These are phyloP conservation scores for Phtheirospermum japonicum DNA, from an alignment of 257 asterid genomes.

Conservation along the genomic window DNA sequence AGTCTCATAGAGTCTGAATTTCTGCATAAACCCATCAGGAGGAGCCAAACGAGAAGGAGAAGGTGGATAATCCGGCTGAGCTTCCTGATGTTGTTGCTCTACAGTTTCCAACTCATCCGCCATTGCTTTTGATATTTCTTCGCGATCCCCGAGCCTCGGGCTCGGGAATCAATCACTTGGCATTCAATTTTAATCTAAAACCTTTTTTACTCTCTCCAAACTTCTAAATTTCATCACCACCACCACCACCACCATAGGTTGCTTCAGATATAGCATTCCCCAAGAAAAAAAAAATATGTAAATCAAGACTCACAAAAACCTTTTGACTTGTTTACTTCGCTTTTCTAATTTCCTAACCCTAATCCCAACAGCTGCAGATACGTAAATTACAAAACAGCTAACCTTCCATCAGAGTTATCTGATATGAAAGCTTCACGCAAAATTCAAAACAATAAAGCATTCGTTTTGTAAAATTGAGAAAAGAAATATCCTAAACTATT, in stretches of 20 bases:
- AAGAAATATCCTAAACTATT: not conserved
- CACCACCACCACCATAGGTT: slow-evolving; percentile 41
- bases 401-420: not conserved
- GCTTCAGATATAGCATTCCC: slow-evolving; percentile 63
- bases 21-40: slow-evolving; percentile 70
- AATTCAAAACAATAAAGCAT: not conserved
- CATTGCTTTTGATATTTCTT: slow-evolving; percentile 37
- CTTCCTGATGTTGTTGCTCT: slow-evolving; percentile 37
- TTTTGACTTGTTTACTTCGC: slow-evolving; percentile 20
- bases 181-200: slow-evolving; percentile 47
- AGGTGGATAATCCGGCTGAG: slow-evolving; percentile 35
- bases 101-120: slow-evolving; percentile 40
- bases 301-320: slow-evolving; percentile 8
- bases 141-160: slow-evolving; percentile 77
- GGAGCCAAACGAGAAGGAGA: slow-evolving; percentile 30
- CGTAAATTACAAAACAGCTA: not conserved
- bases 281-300: slow-evolving; percentile 11
- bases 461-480: too few relatives aligned
- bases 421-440: not conserved
- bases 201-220: slow-evolving; percentile 27
- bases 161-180: slow-evolving; percentile 86
- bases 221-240: slow-evolving; percentile 35
- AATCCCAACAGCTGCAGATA: slow-evolving; percentile 22
- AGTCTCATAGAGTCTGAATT: slow-evolving; percentile 95
- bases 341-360: slow-evolving; percentile 28